Base-by-base conservation (phyloP, 495 filamentous ascomycete genomes). In the Wilcoxina mikolae region DNA sequence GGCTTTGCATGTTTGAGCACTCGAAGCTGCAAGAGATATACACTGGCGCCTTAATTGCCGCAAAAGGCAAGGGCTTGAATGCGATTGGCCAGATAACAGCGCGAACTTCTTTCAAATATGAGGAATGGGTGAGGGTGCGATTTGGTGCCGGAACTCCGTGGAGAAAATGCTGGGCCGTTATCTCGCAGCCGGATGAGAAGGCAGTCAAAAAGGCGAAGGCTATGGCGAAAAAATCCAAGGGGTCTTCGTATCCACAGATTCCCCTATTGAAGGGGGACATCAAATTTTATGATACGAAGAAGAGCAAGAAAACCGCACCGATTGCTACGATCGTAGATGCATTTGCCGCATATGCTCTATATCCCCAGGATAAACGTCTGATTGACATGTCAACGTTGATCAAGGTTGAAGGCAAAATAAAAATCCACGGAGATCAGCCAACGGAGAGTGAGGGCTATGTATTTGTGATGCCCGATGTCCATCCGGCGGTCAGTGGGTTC, bases 91-190 rank as follows among this genome's bases (percentile, higher is more conserved):
- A 79, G 10, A 89, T 99, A 56, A 81, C 95, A 73, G 83, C 90
- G 56, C 78, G 85, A 47, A 74, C 80, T 22, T 78, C 75, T 46
- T 76, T 85, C 50, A 83, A 79, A 50, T 73, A 85, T 45, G 87
- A 93, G 68, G 88, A 95, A 69, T 99, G 93, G 93, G 87, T 85
- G 2, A 78, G 91, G 47, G 93, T 99, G 17, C 75, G 91, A 58
- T 99, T 99, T 61, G 91, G 91, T 17, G 90, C 93, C 12, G 91
- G 91, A 17, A 94, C 90, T 9, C 90, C 91, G 1, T 99, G 91
- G 91, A 79, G 84, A 61, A 82, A 90, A 12, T 96, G 88, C 67
- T 99, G 87, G 85, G 95, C 87, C 68, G 90, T 96, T 56, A 82
- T 95, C 53, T 77, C 78, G 9, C 91, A 90, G 20, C 91, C 93